phyloP scores from a whole-genome alignment of 441 rosid species.

The Arabidopsis hybrid region DNA sequence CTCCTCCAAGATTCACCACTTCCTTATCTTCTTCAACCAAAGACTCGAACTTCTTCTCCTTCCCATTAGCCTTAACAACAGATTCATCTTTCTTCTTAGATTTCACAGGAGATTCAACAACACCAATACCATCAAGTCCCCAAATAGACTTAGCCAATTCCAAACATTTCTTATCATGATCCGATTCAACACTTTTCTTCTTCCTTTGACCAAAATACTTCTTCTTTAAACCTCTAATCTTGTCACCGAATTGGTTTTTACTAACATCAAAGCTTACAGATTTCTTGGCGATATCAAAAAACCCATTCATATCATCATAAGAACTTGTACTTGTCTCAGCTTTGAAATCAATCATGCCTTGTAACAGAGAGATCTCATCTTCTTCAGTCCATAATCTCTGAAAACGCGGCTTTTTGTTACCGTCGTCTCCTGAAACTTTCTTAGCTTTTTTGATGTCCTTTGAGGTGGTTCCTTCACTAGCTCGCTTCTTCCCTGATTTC shows the following conservation, averaged over 20 bases:
- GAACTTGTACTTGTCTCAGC: neutral
- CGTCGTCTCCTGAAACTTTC: neutral
- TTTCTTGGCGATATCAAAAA: neutral
- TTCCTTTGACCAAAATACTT: neutral
- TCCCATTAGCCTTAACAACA: neutral
- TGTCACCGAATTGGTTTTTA: neutral
- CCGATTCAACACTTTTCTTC: neutral
- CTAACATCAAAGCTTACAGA: neutral
- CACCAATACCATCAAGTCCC: conserved; percentile 38
- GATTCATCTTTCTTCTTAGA: too few species aligned
- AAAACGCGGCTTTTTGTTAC: neutral
- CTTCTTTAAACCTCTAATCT: neutral
- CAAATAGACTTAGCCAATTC: conserved; percentile 48
- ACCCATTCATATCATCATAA: neutral
- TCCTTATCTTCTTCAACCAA: neutral
- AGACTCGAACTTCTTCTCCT: neutral
- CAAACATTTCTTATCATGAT: conserved; percentile 46
- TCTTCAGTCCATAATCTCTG: conserved; percentile 4
- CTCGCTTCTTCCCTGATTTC: neutral
- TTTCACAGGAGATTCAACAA: neutral
- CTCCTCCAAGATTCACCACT: neutral
- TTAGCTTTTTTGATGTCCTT: neutral
- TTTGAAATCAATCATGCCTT: conserved; percentile 1
- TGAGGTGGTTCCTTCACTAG: neutral
- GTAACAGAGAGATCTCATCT: neutral